phyloP scores from a whole-genome alignment of 2,329 filamentous ascomycete genomes.

The Furcasterigmium furcatum region DNA sequence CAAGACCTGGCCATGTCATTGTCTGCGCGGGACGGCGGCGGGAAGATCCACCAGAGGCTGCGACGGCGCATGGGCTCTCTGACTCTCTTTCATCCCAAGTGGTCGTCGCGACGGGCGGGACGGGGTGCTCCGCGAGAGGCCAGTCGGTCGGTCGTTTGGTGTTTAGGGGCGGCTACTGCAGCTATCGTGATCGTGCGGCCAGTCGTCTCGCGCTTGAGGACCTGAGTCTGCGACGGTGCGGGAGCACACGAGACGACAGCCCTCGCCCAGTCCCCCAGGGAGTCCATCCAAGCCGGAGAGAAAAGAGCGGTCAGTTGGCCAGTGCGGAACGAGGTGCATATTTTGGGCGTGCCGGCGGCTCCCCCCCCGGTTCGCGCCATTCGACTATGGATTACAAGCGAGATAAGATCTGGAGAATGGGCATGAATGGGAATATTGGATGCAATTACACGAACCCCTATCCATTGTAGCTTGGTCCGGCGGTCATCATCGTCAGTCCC shows the following conservation, averaged over 20 bases:
- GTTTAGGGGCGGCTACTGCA: not conserved
- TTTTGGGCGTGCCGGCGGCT: not conserved
- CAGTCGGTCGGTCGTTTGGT: not conserved
- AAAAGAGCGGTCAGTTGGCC: constrained; percentile 1
- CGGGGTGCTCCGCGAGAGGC: not conserved
- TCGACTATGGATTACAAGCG: not conserved
- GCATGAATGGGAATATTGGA: not conserved
- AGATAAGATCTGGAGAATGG: not conserved
- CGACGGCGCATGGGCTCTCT: not conserved
- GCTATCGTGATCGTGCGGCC: too few species aligned
- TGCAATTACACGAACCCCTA: constrained; percentile 1
- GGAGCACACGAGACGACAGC: not conserved
- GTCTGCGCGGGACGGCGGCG: constrained; percentile 1
- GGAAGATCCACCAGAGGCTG: not conserved
- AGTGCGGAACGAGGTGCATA: not conserved
- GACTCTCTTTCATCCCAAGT: not conserved
- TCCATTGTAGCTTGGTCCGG: not conserved
- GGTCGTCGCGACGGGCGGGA: not conserved
- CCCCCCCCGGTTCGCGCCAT: not conserved
- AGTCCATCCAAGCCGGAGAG: too few species aligned
- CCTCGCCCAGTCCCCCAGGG: too few species aligned
- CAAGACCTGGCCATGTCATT: too few species aligned
- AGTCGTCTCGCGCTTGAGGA: not conserved
- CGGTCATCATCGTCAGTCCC: not conserved
- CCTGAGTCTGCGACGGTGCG: not conserved